Percentiles rank a stretch among this genome's conserved stretches.
phyloP scores from a whole-genome alignment of 164 flowering plant genomes.

The Piper betle region DNA sequence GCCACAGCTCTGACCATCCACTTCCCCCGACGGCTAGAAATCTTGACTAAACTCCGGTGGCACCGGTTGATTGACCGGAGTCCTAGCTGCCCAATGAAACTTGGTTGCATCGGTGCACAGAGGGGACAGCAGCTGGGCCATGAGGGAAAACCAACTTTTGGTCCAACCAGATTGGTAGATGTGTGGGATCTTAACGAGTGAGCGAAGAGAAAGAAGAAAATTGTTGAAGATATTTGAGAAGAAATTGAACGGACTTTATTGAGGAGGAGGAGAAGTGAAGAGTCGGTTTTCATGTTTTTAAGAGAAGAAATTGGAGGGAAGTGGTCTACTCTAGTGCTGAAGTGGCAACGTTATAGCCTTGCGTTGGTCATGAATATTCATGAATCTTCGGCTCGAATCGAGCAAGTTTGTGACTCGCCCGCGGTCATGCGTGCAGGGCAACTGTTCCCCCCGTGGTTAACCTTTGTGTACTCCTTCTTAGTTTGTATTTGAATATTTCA shows the following conservation, averaged over 20 bases:
- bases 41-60: slow-evolving; percentile 12
- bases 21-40: slow-evolving; percentile 20
- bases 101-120: slow-evolving; percentile 50
- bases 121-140: slow-evolving; percentile 57
- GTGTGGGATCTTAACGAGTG: not conserved
- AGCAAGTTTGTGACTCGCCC: no score
- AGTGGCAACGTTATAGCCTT: slow-evolving; percentile 9
- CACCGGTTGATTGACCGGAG: slow-evolving; percentile 16
- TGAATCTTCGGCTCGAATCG: slow-evolving; percentile 2
- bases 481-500: not conserved
- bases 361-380: not conserved
- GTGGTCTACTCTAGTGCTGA: slow-evolving; percentile 3
- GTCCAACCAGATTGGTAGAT: not conserved
- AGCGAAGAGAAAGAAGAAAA: not conserved
- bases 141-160: slow-evolving; percentile 2
- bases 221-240: not conserved
- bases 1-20: slow-evolving; percentile 33
- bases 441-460: not conserved
- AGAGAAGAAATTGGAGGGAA: not conserved
- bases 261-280: slow-evolving; percentile 12
- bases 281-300: not conserved
- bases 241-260: slow-evolving; percentile 1
- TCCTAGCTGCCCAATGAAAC: slow-evolving; percentile 24
- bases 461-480: not conserved
- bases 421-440: no score